Evolutionary conservation across 192 early-diverging fungal genomes (phyloP).

Genomic region (Neocallimastix lanati): DNA sequence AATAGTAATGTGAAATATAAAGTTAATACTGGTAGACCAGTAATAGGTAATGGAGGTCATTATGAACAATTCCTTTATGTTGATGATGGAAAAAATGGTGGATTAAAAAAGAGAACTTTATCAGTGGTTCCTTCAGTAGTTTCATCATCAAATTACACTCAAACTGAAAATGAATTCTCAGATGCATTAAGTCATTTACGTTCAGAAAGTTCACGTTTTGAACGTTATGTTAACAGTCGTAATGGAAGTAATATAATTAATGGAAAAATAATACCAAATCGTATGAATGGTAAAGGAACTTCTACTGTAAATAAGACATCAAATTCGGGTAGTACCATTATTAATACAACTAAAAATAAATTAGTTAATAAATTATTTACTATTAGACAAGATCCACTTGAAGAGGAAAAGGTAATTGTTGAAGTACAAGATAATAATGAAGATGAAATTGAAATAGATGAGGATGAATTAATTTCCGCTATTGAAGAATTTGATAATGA

Average conservation of each 20-base stretch:
- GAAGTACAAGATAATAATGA: background rate
- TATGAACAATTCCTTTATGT: background rate
- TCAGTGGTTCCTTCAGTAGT: background rate
- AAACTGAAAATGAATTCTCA: background rate
- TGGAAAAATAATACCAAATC: background rate
- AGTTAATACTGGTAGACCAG: background rate
- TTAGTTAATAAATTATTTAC: background rate
- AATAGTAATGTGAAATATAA: background rate
- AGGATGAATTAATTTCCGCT: background rate
- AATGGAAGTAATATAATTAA: no score
- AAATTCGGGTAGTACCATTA: background rate
- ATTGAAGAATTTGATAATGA: background rate
- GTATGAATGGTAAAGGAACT: background rate
- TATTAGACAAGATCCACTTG: background rate
- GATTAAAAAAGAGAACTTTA: background rate
- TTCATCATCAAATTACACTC: background rate
- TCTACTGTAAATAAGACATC: background rate
- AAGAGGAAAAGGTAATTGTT: background rate
- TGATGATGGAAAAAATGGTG: background rate
- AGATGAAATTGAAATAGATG: background rate
- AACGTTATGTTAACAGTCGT: background rate
- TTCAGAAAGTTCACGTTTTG: background rate
- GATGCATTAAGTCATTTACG: background rate
- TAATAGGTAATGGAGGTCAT: background rate
- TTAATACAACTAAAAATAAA: background rate